These are phyloP conservation scores for Oryza meyeriana DNA, from an alignment of 176 grass and related monocot genomes.

Conservation along the genomic window DNA sequence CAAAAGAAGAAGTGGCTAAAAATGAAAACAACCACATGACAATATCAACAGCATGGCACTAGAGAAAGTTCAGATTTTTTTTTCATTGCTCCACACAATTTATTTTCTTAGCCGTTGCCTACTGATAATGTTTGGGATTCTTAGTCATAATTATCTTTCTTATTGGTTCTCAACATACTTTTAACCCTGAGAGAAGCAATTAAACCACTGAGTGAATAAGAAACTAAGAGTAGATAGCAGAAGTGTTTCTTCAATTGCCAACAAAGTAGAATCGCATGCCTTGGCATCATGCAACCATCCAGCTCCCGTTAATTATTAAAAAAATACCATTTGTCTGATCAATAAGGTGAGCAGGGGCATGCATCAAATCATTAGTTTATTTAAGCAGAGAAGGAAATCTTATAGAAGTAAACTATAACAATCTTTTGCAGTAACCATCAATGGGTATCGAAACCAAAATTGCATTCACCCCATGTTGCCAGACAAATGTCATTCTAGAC, in stretches of 20 bases:
- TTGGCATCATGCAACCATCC: not conserved
- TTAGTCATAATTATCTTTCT: not conserved
- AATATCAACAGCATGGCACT: not conserved
- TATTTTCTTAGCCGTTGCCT: not conserved
- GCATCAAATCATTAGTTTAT: not conserved
- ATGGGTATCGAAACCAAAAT: no score
- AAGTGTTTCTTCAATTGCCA: not conserved
- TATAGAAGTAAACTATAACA: not conserved
- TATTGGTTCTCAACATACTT: not conserved
- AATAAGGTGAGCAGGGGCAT: not conserved
- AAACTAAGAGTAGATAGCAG: not conserved
- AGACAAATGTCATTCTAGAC: not conserved
- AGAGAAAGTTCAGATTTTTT: not conserved
- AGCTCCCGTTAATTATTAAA: not conserved
- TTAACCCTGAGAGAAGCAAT: not conserved
- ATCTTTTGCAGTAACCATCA: no score
- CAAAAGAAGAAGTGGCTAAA: not conserved
- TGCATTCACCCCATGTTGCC: not conserved
- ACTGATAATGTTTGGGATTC: not conserved
- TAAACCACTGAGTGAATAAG: not conserved
- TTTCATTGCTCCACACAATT: not conserved
- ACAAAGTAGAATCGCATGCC: not conserved
- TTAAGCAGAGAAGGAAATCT: not conserved
- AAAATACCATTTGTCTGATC: not conserved
- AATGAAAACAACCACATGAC: not conserved